Conservation (phyloP, 2,329 filamentous ascomycete species). For the Calycina marina region DNA sequence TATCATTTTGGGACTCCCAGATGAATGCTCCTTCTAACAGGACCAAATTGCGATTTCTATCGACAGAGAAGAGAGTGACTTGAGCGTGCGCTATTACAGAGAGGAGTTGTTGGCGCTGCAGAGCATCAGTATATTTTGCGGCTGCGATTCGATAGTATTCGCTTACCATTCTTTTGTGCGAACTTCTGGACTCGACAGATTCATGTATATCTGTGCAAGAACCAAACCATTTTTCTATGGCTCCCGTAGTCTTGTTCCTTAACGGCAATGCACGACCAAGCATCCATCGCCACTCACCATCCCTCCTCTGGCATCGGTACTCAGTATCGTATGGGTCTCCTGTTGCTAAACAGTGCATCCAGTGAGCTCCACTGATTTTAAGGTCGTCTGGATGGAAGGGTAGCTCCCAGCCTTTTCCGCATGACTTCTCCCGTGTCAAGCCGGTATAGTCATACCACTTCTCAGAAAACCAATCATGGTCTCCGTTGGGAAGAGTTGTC, state of each 20-base stretch:
- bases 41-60: constrained; percentile 44
- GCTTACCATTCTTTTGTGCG: constrained; percentile 40
- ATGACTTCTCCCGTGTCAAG: constrained; percentile 42
- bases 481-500: constrained; percentile 53
- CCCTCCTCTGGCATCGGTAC: constrained; percentile 51
- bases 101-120: constrained; percentile 45
- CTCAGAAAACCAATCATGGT: constrained; percentile 59
- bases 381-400: constrained; percentile 61
- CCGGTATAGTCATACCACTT: constrained; percentile 75
- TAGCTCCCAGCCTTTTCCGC: constrained; percentile 46
- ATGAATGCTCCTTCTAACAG: constrained; percentile 56
- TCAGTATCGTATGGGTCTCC: constrained; percentile 57
- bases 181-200: constrained; percentile 52
- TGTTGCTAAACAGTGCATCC: constrained; percentile 48
- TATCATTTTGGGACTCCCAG: constrained; percentile 27
- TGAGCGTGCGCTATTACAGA: constrained; percentile 62
- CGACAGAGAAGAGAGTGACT: constrained; percentile 62
- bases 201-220: constrained; percentile 72
- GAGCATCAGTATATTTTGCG: constrained; percentile 3
- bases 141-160: not conserved
- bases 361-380: constrained; percentile 35
- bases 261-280: constrained; percentile 57
- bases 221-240: constrained; percentile 68
- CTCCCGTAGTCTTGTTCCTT: constrained; percentile 46
- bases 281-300: constrained; percentile 69